Evolutionary conservation across 257 asterid genomes (phyloP), one percentile per base, ranked within the genome.

Genomic region (Avicennia marina): DNA sequence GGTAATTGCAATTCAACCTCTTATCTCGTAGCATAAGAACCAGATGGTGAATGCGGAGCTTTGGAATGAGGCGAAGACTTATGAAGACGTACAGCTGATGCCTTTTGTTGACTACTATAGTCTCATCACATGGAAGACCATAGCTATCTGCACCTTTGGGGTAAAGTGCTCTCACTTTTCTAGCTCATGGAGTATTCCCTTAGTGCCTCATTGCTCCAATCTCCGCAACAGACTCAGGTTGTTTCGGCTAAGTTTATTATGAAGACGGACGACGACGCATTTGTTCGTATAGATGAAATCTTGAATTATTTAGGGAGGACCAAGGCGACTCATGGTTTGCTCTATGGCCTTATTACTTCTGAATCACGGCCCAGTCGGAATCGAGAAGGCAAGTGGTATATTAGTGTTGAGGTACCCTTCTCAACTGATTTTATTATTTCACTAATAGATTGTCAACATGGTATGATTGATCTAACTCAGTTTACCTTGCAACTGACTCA

Each of bases 201-300:
- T 65, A 40, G 56, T 53, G 40, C 64, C 81, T 78, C 70, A 77
- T 63, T 79, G 70, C 62, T 69, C 18, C 60, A 58, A 64, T 75
- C 63, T 75, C 66, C 78, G 82, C 75, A 33, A 78, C 96, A 93
- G 97, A 93, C 86, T 4, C 78, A 93, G 70, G 85, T 75, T 21
- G 84, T 86, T 67, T 79, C 91, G 0, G 87, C 96, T 2, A 84
- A 82, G 69, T 93, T 56, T 75, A 81, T 89, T 24, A 93, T 93
- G 99, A 93, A 93, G 95, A 93, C 97, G 49, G 99, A 93, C 38
- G 99, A 93, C 29, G 99, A 93, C 54, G 95, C 99, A 64, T 93
- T 93, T 68, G 96, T 93, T 67, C 95, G 99, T 51, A 77, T 93
- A 36, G 97, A 93, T 71, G 99, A 89, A 75, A 74, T 93, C 56